Evolutionary conservation across 2,329 filamentous ascomycete species (phyloP).

Genomic region (Beauveria rudraprayagi): DNA sequence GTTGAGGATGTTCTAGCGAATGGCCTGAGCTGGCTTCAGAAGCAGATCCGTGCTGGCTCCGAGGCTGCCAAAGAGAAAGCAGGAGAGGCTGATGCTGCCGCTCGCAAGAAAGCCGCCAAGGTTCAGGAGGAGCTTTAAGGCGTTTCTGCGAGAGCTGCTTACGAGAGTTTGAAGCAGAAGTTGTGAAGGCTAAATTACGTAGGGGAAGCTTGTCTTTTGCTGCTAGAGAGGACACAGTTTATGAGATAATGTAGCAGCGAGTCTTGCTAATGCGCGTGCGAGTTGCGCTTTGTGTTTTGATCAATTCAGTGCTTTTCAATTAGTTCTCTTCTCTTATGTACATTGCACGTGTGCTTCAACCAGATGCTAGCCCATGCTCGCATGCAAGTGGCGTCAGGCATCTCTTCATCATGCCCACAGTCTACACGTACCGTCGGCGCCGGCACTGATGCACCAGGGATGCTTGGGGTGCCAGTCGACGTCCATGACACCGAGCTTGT

Average conservation of each 20-base stretch:
- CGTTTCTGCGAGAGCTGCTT: not conserved
- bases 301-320: constrained; percentile 4
- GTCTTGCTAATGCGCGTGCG: not conserved
- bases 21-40: constrained; percentile 43
- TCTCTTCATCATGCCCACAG: constrained; percentile 62
- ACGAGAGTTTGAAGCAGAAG: not conserved
- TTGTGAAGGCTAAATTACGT: not conserved
- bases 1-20: constrained; percentile 41
- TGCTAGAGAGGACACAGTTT: not conserved
- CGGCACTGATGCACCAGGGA: constrained; percentile 90
- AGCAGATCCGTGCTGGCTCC: constrained; percentile 40
- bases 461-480: constrained; percentile 93
- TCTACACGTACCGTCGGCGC: constrained; percentile 85
- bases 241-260: constrained; percentile 8
- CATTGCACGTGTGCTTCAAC: not conserved
- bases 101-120: constrained; percentile 25
- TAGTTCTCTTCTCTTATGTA: not conserved
- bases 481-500: constrained; percentile 82
- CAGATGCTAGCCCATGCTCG: not conserved
- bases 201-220: not conserved
- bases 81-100: constrained; percentile 24
- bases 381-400: not conserved
- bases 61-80: constrained; percentile 42
- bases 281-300: not conserved
- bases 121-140: constrained; percentile 41